Evolutionary conservation across 1,284 basidiomycete species (phyloP), one percentile per base, ranked within the genome.

Genomic region (Fistulina hepatica): DNA sequence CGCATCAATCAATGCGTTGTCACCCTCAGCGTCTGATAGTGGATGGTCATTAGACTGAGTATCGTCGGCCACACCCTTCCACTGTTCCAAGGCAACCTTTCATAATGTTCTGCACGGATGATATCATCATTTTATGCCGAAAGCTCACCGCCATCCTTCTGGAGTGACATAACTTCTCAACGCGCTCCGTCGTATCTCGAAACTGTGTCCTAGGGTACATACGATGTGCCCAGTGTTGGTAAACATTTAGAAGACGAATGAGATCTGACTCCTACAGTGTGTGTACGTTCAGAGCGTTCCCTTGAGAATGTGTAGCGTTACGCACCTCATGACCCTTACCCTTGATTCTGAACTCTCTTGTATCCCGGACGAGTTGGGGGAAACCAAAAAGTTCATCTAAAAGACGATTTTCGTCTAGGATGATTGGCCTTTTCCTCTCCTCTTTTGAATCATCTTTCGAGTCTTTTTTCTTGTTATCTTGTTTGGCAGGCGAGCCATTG

Each of bases 181-280:
- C 73, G 3, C 80, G 69, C 22, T 73, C 61, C 6, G 92, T 73
- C 0, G 88, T 93, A 54, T 93, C 88, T 33, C 67, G 67, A 56
- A 95, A 93, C 36, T 81, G 77, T 6, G 73, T 81, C 52, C 83
- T 88, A 3, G 92, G 91, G 52, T 82, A 92, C 70, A 97, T 71
- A 47, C 72, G 72, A 57, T 95, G 92, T 2, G 88, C 71, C 92
- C 92, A 97, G 50, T 91, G 81, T 49, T 90, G 88, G 53, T 95
- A 95, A 37, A 83, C 62, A 46, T 80, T 74, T 38, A 95, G 64
- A 12, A 95, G 59, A 22, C 81, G 67, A 45, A 74, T 73, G 24
- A 97, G 69, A 55, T 97, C 91, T 38, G 71, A 59, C 16, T 65
- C 65, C 90, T 93, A 50, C 5, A 41, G 16, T 25, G 4, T n/a